phyloP scores from a whole-genome alignment of 164 flowering plant species.

The Annona squamosa region DNA sequence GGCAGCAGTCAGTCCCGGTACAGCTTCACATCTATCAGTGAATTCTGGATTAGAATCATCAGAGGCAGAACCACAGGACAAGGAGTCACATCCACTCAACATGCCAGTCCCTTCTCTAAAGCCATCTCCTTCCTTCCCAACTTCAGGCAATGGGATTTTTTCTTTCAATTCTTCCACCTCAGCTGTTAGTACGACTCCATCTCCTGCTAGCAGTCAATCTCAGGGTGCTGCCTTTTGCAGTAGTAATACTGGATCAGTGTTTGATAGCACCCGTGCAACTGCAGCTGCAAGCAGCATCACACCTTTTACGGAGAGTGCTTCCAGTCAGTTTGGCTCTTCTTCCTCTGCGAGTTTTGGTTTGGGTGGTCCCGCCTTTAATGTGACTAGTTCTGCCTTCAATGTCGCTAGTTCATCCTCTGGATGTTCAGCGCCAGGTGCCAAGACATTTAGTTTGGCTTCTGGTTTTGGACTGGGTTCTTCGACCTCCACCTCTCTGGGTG shows the following conservation, averaged over 20 bases:
- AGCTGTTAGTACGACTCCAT: conserved; percentile 11
- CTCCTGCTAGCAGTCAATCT: conserved; percentile 25
- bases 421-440: conserved; percentile 31
- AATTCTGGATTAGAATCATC: conserved; percentile 19
- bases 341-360: conserved; percentile 36
- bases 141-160: conserved; percentile 28
- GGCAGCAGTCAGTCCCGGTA: conserved; percentile 15
- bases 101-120: conserved; percentile 16
- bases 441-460: conserved; percentile 27
- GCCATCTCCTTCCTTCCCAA: conserved; percentile 19
- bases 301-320: conserved; percentile 26
- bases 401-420: conserved; percentile 34
- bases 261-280: conserved; percentile 24
- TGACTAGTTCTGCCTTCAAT: conserved; percentile 30
- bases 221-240: conserved; percentile 26
- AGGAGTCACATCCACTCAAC: conserved; percentile 24
- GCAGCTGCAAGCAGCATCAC: conserved; percentile 24
- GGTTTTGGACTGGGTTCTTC: conserved; percentile 33
- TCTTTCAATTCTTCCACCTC: conserved; percentile 32
- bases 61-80: conserved; percentile 22
- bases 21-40: conserved; percentile 22
- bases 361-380: conserved; percentile 23
- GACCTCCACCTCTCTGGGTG: conserved; percentile 13
- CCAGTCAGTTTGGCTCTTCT: conserved; percentile 43
- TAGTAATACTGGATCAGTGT: conserved; percentile 28